These are phyloP conservation scores for Metschnikowia hibisci DNA, from an alignment of 805 yeast species.

Conservation along the genomic window DNA sequence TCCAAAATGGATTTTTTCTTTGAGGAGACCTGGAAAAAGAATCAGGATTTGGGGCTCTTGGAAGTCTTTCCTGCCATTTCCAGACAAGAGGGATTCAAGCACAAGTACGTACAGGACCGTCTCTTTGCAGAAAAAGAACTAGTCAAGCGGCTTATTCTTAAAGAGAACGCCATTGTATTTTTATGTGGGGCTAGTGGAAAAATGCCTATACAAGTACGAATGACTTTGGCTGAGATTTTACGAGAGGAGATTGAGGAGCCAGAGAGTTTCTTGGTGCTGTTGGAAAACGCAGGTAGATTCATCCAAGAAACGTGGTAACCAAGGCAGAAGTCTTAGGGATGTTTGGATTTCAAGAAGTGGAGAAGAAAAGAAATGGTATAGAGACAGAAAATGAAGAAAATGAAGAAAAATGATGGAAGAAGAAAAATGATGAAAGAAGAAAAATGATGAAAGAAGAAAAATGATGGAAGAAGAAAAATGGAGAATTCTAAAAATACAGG, in stretches of 20 bases:
- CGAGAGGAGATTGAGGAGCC: slow-evolving; percentile 45
- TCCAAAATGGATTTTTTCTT: slow-evolving; percentile 67
- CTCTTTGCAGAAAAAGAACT: slow-evolving; percentile 48
- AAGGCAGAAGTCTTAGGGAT: background rate
- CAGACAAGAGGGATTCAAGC: slow-evolving; percentile 38
- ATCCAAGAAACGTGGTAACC: slow-evolving; percentile 84
- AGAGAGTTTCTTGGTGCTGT: slow-evolving; percentile 44
- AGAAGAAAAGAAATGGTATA: too few species aligned
- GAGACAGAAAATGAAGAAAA: too few species aligned
- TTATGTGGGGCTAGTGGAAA: slow-evolving; percentile 92
- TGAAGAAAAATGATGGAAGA: background rate
- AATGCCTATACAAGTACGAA: slow-evolving; percentile 86
- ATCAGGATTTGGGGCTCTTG: slow-evolving; percentile 34
- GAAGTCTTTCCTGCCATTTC: slow-evolving; percentile 42
- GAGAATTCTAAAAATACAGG: too few species aligned
- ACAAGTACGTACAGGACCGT: slow-evolving; percentile 72
- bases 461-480: too few species aligned
- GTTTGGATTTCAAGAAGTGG: too few species aligned
- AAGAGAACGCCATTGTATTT: slow-evolving; percentile 59
- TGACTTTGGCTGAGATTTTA: slow-evolving; percentile 68
- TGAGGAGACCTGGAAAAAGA: slow-evolving; percentile 46
- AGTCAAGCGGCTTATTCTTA: slow-evolving; percentile 51
- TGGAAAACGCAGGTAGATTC: slow-evolving; percentile 67
- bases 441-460: background rate
- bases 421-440: too few species aligned